A percentile compares a stretch with the other conserved stretches of the same genome.
phyloP scores from a whole-genome alignment of 169 alveolate species.

The Eimeria nieschulzi region DNA sequence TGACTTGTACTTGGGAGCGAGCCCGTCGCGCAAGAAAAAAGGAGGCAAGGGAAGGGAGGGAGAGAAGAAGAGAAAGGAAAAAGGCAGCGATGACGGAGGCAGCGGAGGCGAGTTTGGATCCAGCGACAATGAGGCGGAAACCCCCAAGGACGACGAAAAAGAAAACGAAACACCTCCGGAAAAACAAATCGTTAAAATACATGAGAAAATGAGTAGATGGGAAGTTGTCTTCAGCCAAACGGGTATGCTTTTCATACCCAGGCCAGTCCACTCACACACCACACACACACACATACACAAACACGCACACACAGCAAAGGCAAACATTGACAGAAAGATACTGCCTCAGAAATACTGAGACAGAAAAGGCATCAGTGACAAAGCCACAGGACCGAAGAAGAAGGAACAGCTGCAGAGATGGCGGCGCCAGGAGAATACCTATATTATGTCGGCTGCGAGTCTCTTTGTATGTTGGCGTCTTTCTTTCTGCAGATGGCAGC shows the following conservation, averaged over 20 bases:
- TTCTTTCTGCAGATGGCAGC: conserved; percentile 53
- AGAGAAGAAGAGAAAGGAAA: conserved; percentile 3
- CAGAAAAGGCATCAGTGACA: not conserved
- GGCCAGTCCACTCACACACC: conserved; percentile 12
- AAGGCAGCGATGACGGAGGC: conserved; percentile 11
- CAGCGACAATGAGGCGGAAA: conserved; percentile 34
- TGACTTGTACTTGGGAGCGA: conserved; percentile 88
- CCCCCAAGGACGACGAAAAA: conserved; percentile 16
- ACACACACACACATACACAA: not conserved
- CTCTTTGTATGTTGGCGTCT: not conserved
- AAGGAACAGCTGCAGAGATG: not conserved
- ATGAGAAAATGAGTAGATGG: conserved; percentile 87
- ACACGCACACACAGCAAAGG: not conserved
- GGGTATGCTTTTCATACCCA: conserved; percentile 6
- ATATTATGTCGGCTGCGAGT: too few relatives aligned
- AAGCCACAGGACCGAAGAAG: too few relatives aligned
- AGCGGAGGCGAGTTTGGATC: conserved; percentile 15
- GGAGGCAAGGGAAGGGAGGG: conserved; percentile 15
- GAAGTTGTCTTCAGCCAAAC: conserved; percentile 87
- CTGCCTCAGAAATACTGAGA: not conserved
- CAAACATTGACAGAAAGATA: not conserved
- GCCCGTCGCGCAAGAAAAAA: conserved; percentile 25
- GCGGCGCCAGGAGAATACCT: too few relatives aligned
- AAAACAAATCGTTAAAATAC: conserved; percentile 52
- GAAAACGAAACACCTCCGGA: conserved; percentile 31